Base-by-base conservation (phyloP, 192 early-diverging fungal genomes). In the Bifiguratus adelaidae region DNA sequence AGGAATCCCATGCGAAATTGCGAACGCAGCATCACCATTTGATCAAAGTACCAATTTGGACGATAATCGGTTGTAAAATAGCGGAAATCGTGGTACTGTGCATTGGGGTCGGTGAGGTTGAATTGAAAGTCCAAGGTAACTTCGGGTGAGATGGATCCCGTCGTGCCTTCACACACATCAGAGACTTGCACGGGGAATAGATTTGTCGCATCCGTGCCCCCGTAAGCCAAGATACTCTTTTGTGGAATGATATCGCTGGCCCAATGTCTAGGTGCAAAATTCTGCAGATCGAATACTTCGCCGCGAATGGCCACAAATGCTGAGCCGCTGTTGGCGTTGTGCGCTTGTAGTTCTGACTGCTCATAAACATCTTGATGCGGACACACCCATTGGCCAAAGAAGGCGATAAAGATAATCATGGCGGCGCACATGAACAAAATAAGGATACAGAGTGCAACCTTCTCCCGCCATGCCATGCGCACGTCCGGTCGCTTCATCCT, bases 391-490 rank as follows among this genome's bases (percentile, higher is more conserved):
- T 70, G 57, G n/a, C 86, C 86, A 42, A 87, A 70, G 20, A 76
- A 74, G 3, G 74, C 85, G 29, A 91, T 88, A 55, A 92, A 84
- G 63, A 94, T 92, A 28, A 97, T 70, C 36, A 92, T 80, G 55
- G 83, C 59, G 12, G 53, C 71, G 16, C 85, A 88, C 46, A 92
- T 56, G 32, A 89, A 73, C 16, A 82, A 67, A 29, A 95, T 89
- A 45, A 97, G 62, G 50, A 87, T 53, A 53, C 89, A 92, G 22
- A 99, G 71, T 1, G 96, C 86, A 7, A 95, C 74, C 61, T 99
- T 97, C 60, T 99, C 96, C 46, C 96, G 78, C 96, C 96, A 99
- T 6, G 96, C 96, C 67, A 89, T 76, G 32, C 78, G 86, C 44
- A 90, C 70, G 55, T 89, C 86, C 18, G 64, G 69, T 32, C 78